Conservation (phyloP, 192 early-diverging fungal genomes). For the Endogone sp. region DNA sequence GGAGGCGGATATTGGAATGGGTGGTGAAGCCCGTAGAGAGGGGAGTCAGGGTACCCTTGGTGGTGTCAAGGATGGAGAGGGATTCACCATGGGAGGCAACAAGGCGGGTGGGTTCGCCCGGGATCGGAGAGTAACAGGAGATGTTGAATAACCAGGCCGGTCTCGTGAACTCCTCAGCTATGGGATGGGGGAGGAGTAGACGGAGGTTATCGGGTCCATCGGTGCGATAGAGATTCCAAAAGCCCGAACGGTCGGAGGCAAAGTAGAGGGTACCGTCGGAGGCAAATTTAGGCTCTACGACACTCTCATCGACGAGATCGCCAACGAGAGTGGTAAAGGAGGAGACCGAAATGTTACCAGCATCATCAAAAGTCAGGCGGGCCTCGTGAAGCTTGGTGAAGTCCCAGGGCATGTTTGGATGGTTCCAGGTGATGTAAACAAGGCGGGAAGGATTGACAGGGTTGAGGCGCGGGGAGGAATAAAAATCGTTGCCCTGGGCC, state of each 20-base stretch:
- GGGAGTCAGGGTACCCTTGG: conserved; percentile 14
- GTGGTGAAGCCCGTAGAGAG: conserved; percentile 7
- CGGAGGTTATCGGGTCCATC: conserved; percentile 14
- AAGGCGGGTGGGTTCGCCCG: neutral
- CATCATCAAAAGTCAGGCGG: conserved; percentile 11
- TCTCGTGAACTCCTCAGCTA: conserved; percentile 61
- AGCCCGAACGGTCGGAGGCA: conserved; percentile 63
- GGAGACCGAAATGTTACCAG: neutral
- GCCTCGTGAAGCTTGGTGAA: conserved; percentile 54
- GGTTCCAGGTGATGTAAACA: conserved; percentile 66
- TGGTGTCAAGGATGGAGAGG: conserved; percentile 20
- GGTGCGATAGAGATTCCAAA: conserved; percentile 63
- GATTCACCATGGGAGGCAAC: conserved; percentile 15
- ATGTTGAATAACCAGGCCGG: conserved; percentile 47
- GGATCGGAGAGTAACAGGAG: conserved; percentile 1
- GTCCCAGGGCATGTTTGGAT: conserved; percentile 82
- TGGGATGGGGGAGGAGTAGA: conserved; percentile 38
- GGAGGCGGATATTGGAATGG: conserved; percentile 9
- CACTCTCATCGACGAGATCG: conserved; percentile 27
- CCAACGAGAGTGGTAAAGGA: conserved; percentile 31
- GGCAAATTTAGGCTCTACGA: conserved; percentile 59
- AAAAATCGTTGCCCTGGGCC: conserved; percentile 60
- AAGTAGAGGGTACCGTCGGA: conserved; percentile 57
- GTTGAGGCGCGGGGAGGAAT: conserved; percentile 57
- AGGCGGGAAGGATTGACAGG: conserved; percentile 35